phyloP scores from a whole-genome alignment of 371 early-diverging fungal genomes.

The Rozella allomycis region DNA sequence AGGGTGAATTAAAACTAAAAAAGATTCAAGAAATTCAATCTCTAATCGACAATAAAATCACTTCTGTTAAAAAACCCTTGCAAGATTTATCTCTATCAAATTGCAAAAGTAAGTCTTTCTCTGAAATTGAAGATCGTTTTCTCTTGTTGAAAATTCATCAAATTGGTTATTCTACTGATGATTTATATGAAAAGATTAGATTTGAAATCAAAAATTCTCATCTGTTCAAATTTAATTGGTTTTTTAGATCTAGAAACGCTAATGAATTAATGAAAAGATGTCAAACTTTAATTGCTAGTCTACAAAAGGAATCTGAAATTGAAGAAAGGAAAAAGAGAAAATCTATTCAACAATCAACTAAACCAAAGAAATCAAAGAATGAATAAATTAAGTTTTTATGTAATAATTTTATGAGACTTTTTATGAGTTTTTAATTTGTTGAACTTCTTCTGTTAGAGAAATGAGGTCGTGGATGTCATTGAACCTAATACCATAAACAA shows the following conservation, averaged over 20 bases:
- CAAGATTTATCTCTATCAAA: conserved; percentile 69
- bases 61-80: conserved; percentile 47
- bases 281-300: not conserved
- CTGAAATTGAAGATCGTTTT: conserved; percentile 91
- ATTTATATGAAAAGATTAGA: conserved; percentile 71
- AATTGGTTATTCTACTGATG: conserved; percentile 61
- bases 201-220: conserved; percentile 58
- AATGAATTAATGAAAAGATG: conserved; percentile 1
- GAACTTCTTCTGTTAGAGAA: too few species aligned
- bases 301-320: conserved; percentile 1
- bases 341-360: too few species aligned
- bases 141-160: conserved; percentile 14
- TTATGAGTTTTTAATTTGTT: too few species aligned
- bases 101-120: conserved; percentile 63
- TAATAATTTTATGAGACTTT: too few species aligned
- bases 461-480: too few species aligned
- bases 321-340: not conserved
- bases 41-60: conserved; percentile 42
- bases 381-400: too few species aligned
- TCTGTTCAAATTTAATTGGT: conserved; percentile 90
- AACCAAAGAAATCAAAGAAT: too few species aligned
- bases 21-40: conserved; percentile 59
- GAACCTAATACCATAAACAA: too few species aligned
- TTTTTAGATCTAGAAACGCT: conserved; percentile 75
- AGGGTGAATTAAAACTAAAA: conserved; percentile 58